Evolutionary conservation across 1,284 basidiomycete genomes (phyloP), one percentile per base, ranked within the genome.

Genomic region (Sphaerobolus stellatus): DNA sequence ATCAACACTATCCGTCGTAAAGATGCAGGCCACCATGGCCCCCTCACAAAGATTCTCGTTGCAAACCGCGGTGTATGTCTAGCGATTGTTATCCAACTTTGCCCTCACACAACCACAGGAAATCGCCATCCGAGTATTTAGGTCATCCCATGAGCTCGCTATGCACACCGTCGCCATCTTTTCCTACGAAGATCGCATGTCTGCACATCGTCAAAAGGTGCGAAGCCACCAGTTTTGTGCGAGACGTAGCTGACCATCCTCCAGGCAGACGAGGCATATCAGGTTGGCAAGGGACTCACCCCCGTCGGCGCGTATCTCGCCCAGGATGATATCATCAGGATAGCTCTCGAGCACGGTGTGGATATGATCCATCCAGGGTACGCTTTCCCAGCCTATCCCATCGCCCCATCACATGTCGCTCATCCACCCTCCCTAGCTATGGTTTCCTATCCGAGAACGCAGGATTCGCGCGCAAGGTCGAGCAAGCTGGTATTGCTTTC

Each of bases 141-240:
- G 97, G 67, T 98, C 97, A 2, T 93, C 97, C 52, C 96, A 99
- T 77, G 97, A 99, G 71, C 83, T 99, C 58, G 97, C 95, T 31
- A 97, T 99, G 94, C 92, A 96, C 70, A 98, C 96, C 50, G 97
- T 99, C 54, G 96, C 97, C 44, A 98, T 99, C 76, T 99, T 93
- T 79, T 98, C 94, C 16, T 89, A 82, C 70, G 97, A 99, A 74
- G 97, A 99, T 79, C 84, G 97, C 60, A 84, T 98, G 76, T 92
- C 87, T 56, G 96, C 97, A 41, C 97, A 99, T 78, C 85, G 97
- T 67, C 95, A 98, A 75, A 99, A 99, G 86, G 92, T 87, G 62
- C 25, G 73, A 56, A 24, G 38, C 52, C 43, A 24, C n/a, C 28
- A 20, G 44, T 29, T 9, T 29, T 48, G 16, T 36, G 16, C 24